Evolutionary conservation across 1,284 basidiomycete species (phyloP).

Genomic region (Tilletia setariae): DNA sequence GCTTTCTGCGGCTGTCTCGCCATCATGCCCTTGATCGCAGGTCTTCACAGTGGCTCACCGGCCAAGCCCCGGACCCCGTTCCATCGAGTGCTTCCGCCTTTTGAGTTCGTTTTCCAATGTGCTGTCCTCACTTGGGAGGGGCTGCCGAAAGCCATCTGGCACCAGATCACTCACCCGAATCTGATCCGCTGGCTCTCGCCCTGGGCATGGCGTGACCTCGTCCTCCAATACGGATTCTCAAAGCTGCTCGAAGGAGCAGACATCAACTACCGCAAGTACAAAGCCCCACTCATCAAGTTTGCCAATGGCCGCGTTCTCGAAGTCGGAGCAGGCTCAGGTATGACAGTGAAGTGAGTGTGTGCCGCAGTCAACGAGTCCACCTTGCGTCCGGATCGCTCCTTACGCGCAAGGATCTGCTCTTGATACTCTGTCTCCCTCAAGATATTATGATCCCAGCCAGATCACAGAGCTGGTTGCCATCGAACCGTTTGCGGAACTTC

Average conservation of each 20-base stretch:
- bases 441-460: slow-evolving; percentile 32
- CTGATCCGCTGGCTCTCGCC: slow-evolving; percentile 29
- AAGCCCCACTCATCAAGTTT: slow-evolving; percentile 18
- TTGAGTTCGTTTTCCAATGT: not conserved
- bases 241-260: slow-evolving; percentile 23
- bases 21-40: slow-evolving; percentile 6
- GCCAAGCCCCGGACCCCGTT: not conserved
- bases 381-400: not conserved
- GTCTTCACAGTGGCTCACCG: not conserved
- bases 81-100: not conserved
- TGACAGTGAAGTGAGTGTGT: slow-evolving; percentile 21
- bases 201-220: slow-evolving; percentile 28
- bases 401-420: not conserved
- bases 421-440: not conserved
- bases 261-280: slow-evolving; percentile 21
- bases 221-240: slow-evolving; percentile 28
- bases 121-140: slow-evolving; percentile 18
- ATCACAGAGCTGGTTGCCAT: slow-evolving; percentile 28
- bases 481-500: slow-evolving; percentile 35
- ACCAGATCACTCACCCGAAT: slow-evolving; percentile 25
- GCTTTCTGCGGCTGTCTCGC: too few species aligned
- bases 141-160: slow-evolving; percentile 25
- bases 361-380: not conserved
- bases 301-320: slow-evolving; percentile 37
- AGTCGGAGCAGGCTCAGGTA: slow-evolving; percentile 37